A percentile compares a stretch with the other conserved stretches of the same genome.
Evolutionary conservation across 495 filamentous ascomycete species (phyloP).

Genomic region (Trichoderma reesei): DNA sequence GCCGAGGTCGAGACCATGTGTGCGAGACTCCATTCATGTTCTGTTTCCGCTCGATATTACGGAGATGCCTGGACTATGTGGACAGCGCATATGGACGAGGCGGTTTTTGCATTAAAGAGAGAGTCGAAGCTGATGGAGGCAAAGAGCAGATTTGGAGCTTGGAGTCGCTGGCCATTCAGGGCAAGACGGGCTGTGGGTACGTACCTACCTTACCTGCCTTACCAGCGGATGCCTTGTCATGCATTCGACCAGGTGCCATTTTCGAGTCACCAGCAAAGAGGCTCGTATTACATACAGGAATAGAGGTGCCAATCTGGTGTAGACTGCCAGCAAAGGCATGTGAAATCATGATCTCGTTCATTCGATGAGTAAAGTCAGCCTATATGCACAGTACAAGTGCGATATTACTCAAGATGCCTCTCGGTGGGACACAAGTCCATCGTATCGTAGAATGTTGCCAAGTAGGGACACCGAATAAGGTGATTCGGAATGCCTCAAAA

Average conservation of each 20-base stretch:
- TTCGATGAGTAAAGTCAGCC: too few relatives aligned
- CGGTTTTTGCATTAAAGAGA: neutral
- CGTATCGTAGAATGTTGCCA: too few relatives aligned
- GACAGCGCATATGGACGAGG: neutral
- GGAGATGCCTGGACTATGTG: neutral
- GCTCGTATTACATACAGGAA: too few relatives aligned
- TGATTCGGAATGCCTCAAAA: neutral
- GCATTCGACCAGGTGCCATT: neutral
- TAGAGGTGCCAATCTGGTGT: too few relatives aligned
- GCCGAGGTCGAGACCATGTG: conserved; percentile 55
- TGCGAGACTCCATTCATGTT: conserved; percentile 12
- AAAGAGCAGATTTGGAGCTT: neutral
- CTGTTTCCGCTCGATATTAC: neutral
- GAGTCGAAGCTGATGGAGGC: neutral
- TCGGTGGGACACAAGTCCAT: too few relatives aligned
- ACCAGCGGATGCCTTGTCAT: neutral
- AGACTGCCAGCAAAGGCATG: too few relatives aligned
- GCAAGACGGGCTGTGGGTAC: neutral
- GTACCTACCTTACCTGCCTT: neutral
- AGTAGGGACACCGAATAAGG: too few relatives aligned
- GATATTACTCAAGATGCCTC: neutral
- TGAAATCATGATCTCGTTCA: too few relatives aligned
- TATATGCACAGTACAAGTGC: too few relatives aligned
- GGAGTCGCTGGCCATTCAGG: neutral
- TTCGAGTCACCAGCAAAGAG: too few relatives aligned